These are phyloP conservation scores for Populus tomentosa DNA, from an alignment of 441 rosid species.

Conservation along the genomic window DNA sequence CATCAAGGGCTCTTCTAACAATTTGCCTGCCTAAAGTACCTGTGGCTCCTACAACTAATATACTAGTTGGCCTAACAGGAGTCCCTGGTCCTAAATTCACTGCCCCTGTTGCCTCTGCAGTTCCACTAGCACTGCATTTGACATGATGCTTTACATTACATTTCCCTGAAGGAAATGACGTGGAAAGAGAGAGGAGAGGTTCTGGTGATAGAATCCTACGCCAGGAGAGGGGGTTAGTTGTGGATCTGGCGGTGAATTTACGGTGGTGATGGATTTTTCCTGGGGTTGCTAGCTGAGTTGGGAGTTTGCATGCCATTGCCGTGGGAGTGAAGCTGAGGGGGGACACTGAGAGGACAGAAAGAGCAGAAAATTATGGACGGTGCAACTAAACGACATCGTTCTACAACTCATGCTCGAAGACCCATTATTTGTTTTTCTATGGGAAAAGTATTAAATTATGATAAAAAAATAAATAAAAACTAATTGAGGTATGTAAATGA, in stretches of 20 bases:
- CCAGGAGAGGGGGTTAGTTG: conserved; percentile 28
- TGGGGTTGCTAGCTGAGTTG: conserved; percentile 49
- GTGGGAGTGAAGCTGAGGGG: background rate
- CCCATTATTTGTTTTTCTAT: too few relatives aligned
- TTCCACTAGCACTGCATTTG: conserved; percentile 40
- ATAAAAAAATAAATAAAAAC: too few relatives aligned
- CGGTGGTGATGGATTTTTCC: conserved; percentile 25
- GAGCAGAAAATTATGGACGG: conserved; percentile 28
- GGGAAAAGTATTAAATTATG: too few relatives aligned
- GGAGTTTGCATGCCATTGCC: conserved; percentile 50
- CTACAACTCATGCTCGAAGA: background rate
- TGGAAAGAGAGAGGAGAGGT: conserved; percentile 18
- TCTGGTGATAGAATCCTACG: conserved; percentile 31
- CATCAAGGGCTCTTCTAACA: conserved; percentile 84
- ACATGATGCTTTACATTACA: conserved; percentile 16
- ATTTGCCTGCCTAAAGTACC: conserved; percentile 90
- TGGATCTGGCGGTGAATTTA: conserved; percentile 3
- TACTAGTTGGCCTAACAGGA: conserved; percentile 67
- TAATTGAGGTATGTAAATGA: too few relatives aligned
- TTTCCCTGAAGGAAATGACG: conserved; percentile 20
- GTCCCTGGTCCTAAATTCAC: conserved; percentile 76
- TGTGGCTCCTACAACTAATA: conserved; percentile 79
- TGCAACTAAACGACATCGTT: background rate
- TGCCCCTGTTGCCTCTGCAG: conserved; percentile 23
- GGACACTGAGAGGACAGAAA: background rate